These are phyloP conservation scores for Colletotrichum musicola DNA, from an alignment of 2,329 filamentous ascomycete genomes.

Conservation along the genomic window DNA sequence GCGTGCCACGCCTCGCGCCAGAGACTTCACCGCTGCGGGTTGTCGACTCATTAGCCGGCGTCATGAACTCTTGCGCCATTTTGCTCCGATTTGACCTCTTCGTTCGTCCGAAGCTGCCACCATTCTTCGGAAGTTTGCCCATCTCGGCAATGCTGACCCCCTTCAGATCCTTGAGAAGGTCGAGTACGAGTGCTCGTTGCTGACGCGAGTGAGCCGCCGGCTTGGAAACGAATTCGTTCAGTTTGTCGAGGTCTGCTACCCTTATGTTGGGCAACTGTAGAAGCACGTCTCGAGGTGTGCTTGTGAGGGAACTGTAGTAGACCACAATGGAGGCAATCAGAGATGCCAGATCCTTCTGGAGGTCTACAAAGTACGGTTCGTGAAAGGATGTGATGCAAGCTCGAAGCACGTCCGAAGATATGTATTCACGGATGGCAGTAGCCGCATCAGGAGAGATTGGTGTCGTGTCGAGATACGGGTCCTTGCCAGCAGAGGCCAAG, in stretches of 20 bases:
- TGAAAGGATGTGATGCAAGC: constrained; percentile 91
- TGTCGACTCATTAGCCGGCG: constrained; percentile 47
- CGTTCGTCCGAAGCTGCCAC: constrained; percentile 53
- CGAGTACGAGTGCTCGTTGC: constrained; percentile 84
- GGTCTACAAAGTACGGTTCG: constrained; percentile 95
- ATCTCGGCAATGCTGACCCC: constrained; percentile 94
- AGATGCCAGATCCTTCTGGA: constrained; percentile 90
- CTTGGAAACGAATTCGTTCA: constrained; percentile 71
- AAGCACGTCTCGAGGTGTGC: constrained; percentile 81
- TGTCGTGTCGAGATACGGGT: constrained; percentile 51
- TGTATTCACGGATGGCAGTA: constrained; percentile 85
- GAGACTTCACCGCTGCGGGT: constrained; percentile 45
- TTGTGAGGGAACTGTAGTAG: constrained; percentile 77
- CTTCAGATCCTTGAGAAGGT: constrained; percentile 86
- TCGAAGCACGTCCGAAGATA: constrained; percentile 88
- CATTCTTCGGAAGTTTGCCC: constrained; percentile 79
- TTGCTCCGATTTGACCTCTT: constrained; percentile 65
- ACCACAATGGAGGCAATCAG: constrained; percentile 89
- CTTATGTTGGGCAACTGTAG: constrained; percentile 83
- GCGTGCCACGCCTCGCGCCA: constrained; percentile 53
- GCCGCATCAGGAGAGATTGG: constrained; percentile 67
- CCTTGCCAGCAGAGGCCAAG: constrained; percentile 29
- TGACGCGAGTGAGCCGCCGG: constrained; percentile 75
- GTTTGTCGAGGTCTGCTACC: constrained; percentile 73
- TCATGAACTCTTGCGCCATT: constrained; percentile 78